A percentile compares a stretch with the other conserved stretches of the same genome.
Conservation (phyloP, 2,329 filamentous ascomycete species). For the Xylaria sp. region DNA sequence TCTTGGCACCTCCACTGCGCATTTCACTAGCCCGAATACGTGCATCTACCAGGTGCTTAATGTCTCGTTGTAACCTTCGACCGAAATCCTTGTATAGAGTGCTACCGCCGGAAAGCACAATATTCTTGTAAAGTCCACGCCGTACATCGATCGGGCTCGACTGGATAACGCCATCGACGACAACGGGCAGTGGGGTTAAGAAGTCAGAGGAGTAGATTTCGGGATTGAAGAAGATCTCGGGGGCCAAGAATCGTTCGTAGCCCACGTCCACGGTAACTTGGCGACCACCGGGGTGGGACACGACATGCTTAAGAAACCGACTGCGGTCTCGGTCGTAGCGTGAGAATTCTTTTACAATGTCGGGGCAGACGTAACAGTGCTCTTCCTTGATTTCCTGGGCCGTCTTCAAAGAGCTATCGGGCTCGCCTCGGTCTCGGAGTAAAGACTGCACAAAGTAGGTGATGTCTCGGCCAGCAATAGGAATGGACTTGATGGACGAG, state of each 20-base stretch:
- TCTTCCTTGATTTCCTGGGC: constrained; percentile 99
- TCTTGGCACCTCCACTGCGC: constrained; percentile 89
- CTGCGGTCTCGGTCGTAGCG: constrained; percentile 93
- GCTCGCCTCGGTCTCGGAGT: constrained; percentile 93
- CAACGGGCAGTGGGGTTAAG: constrained; percentile 90
- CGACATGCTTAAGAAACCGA: constrained; percentile 89
- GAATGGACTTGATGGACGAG: constrained; percentile 98
- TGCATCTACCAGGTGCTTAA: constrained; percentile 93
- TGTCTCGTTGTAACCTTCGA: constrained; percentile 93
- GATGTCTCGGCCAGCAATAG: constrained; percentile 96
- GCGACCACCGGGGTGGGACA: constrained; percentile 85
- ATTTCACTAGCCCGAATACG: constrained; percentile 93
- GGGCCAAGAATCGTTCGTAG: constrained; percentile 97
- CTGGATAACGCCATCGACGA: constrained; percentile 97
- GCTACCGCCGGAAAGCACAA: constrained; percentile 95
- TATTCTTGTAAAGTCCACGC: constrained; percentile 98
- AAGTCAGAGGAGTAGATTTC: constrained; percentile 99
- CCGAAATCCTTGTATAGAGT: constrained; percentile 99
- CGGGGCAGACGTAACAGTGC: constrained; percentile 97
- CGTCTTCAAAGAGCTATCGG: constrained; percentile 96
- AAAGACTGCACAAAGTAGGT: constrained; percentile 99
- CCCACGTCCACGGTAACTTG: constrained; percentile 90
- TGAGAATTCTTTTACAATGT: constrained; percentile 98
- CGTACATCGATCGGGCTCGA: constrained; percentile 97
- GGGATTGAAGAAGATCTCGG: constrained; percentile 99